Evolutionary conservation across 495 filamentous ascomycete species (phyloP).

Genomic region (Penicillium nucicola): DNA sequence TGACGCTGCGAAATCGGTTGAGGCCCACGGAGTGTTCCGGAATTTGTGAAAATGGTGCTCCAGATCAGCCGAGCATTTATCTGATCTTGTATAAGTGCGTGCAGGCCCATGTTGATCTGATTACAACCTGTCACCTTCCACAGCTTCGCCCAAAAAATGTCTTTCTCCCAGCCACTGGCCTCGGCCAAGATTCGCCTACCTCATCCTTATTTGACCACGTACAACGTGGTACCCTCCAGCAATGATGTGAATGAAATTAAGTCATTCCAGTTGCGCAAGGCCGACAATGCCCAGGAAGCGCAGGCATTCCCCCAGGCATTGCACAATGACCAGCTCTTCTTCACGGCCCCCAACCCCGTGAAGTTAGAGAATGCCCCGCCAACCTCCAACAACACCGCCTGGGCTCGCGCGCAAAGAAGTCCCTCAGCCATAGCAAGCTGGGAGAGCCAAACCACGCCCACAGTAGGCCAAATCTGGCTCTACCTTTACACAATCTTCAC

Average conservation of each 20-base stretch:
- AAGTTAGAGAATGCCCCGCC: constrained; percentile 7
- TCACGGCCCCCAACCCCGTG: background rate
- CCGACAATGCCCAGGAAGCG: constrained; percentile 1
- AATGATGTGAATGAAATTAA: background rate
- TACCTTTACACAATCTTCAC: constrained; percentile 46
- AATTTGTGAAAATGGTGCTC: background rate
- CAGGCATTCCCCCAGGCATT: constrained; percentile 12
- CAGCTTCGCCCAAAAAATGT: background rate
- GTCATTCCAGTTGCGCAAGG: constrained; percentile 5
- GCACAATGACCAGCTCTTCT: constrained; percentile 14
- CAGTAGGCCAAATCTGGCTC: constrained; percentile 54
- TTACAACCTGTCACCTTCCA: background rate
- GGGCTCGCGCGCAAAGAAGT: constrained; percentile 33
- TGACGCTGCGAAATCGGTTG: constrained; percentile 6
- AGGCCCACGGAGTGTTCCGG: constrained; percentile 9
- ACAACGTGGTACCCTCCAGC: constrained; percentile 6
- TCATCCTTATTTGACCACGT: constrained; percentile 15
- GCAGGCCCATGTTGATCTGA: background rate
- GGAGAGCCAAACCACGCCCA: constrained; percentile 28
- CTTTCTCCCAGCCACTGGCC: constrained; percentile 2
- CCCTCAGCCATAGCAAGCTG: constrained; percentile 21
- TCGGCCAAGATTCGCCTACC: constrained; percentile 12
- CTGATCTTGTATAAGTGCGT: background rate
- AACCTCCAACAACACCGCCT: constrained; percentile 30
- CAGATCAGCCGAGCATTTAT: background rate